These are phyloP conservation scores for Penicillium sp. DNA, from an alignment of 2,329 filamentous ascomycete species.

Conservation along the genomic window DNA sequence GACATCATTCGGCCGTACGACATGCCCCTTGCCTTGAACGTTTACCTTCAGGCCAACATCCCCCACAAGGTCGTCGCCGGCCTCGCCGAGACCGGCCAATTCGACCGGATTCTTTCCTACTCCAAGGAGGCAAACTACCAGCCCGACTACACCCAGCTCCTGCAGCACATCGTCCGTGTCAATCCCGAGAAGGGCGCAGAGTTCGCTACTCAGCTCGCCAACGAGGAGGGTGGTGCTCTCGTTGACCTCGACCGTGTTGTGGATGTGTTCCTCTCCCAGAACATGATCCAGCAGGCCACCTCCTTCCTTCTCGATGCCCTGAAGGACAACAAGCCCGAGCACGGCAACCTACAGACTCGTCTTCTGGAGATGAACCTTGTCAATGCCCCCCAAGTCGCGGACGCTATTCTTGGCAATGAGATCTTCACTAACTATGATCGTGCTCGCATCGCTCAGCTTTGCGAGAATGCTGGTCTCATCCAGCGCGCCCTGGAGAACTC, in stretches of 20 bases:
- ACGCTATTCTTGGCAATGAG: constrained; percentile 95
- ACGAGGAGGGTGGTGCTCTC: constrained; percentile 82
- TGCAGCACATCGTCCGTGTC: constrained; percentile 89
- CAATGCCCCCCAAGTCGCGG: constrained; percentile 95
- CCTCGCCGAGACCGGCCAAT: constrained; percentile 93
- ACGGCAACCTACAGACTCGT: constrained; percentile 90
- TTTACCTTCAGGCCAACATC: constrained; percentile 89
- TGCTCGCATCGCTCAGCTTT: constrained; percentile 82
- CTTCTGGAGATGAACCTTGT: constrained; percentile 97
- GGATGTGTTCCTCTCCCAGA: constrained; percentile 97
- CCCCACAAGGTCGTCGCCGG: constrained; percentile 94
- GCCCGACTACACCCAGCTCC: constrained; percentile 90
- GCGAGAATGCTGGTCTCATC: constrained; percentile 86
- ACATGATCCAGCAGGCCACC: constrained; percentile 96
- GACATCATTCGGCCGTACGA: constrained; percentile 92
- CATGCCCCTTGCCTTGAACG: constrained; percentile 79
- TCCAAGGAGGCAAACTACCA: constrained; percentile 82
- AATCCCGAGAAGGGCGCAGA: constrained; percentile 94
- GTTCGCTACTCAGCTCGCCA: constrained; percentile 90
- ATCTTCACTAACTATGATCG: constrained; percentile 99
- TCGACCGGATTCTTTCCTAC: constrained; percentile 95
- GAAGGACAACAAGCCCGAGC: constrained; percentile 92
- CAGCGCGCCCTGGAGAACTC: constrained; percentile 93
- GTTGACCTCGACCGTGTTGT: constrained; percentile 94
- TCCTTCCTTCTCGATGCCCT: constrained; percentile 97